Base-by-base conservation (phyloP, 495 filamentous ascomycete species). In the Mycothermus thermophilus region DNA sequence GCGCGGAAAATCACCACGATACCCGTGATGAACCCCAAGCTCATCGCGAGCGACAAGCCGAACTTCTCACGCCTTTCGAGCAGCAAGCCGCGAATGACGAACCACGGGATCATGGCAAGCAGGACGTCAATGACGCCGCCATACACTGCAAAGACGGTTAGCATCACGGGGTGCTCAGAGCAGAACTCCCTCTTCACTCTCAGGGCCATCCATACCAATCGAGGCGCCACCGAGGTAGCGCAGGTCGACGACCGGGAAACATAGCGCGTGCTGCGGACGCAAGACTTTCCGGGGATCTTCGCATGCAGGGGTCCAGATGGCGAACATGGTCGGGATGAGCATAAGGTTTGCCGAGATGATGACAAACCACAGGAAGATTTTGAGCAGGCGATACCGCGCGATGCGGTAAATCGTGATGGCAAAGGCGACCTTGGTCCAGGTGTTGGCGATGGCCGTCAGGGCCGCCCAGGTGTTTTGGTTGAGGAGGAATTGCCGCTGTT, bases 41-140 rank as follows among this genome's bases (percentile, higher is more conserved):
- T 52, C 55, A 59, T 59, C 16, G 50, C 50, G 3, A 54, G 15
- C 2, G 39, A 43, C 15, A 59, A 41, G 12, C 56, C 54, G 17
- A 54, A 26, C 25, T 57, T 58, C 37, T 58, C 54, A 1, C 48
- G 48, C 8, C 37, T 49, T n/a, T 41, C 42, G 15, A 59, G 42
- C 30, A 54, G 47, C 5, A 55, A 33, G 8, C 48, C 52, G 3
- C 49, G 37, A n/a, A 58, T 47, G 36, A 58, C 38, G 14, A 44
- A 37, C 52, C 52, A 59, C 7, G 56, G 56, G 10, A 59, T 40
- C 1, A 46, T 34, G 1, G 56, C 54, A 1, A 59, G 39, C 12
- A 54, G 11, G 14, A 59, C 50, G 17, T 59, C 56, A 37, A 56
- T 52, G 15, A 57, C 25, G 36, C 44, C 44, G 22, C 44, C 44